These are phyloP conservation scores for Tothia fuscella DNA, from an alignment of 2,329 filamentous ascomycete genomes.

Conservation along the genomic window DNA sequence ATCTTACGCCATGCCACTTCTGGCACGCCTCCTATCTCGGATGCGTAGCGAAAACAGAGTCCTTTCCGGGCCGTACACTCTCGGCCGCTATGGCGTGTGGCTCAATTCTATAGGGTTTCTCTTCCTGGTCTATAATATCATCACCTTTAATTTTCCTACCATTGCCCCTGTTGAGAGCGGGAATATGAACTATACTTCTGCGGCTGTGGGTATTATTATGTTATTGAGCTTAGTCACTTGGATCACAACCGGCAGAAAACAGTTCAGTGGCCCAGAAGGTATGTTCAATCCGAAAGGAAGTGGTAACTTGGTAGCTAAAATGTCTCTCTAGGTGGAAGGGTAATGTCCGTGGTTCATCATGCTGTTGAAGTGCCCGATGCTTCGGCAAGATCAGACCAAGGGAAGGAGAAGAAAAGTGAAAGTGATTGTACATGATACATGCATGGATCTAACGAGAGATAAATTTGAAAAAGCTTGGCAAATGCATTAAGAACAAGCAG, in stretches of 20 bases:
- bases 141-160: conserved; percentile 46
- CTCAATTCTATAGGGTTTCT: conserved; percentile 40
- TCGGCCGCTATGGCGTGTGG: conserved; percentile 32
- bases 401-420: too few species aligned
- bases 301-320: too few species aligned
- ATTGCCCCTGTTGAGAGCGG: conserved; percentile 38
- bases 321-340: too few species aligned
- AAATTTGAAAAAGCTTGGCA: too few species aligned
- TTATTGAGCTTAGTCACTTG: conserved; percentile 39
- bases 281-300: too few species aligned
- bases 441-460: too few species aligned
- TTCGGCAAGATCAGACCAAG: too few species aligned
- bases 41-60: too few species aligned
- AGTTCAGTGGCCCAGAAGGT: conserved; percentile 39
- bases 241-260: conserved; percentile 37
- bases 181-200: conserved; percentile 48
- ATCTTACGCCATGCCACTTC: conserved; percentile 44
- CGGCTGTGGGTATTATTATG: conserved; percentile 43
- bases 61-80: conserved; percentile 33
- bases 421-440: too few species aligned
- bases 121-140: conserved; percentile 41
- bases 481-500: too few species aligned
- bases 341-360: too few species aligned
- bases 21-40: conserved; percentile 38
- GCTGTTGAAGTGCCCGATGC: too few species aligned